Evolutionary conservation across 116 monocot genomes (phyloP).

Genomic region (Cymodocea nodosa): DNA sequence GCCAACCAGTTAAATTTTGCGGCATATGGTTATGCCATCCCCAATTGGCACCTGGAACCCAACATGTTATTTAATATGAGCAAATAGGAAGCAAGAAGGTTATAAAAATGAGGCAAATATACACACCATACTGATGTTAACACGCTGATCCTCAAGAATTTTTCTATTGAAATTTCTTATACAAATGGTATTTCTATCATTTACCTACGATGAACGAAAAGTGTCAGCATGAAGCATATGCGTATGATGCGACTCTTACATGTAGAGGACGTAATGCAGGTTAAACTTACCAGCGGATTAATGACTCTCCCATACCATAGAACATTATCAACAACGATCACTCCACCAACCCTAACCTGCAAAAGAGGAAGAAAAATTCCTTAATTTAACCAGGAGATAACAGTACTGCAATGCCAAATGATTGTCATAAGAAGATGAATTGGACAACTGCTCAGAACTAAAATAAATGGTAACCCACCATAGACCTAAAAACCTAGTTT

Average conservation of each 20-base stretch:
- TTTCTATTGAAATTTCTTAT: constrained; percentile 80
- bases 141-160: constrained; percentile 50
- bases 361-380: neutral
- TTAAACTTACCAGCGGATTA: constrained; percentile 40
- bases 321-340: constrained; percentile 90
- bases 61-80: neutral
- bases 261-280: neutral
- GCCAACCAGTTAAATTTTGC: constrained; percentile 37
- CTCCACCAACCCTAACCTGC: constrained; percentile 72
- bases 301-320: constrained; percentile 93
- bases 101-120: neutral
- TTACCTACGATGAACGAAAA: constrained; percentile 28
- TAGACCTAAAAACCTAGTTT: no score
- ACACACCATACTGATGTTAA: constrained; percentile 61
- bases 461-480: no score
- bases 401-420: no score
- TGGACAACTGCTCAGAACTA: no score
- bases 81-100: neutral
- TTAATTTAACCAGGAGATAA: neutral
- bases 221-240: neutral
- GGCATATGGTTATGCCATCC: constrained; percentile 95
- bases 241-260: constrained; percentile 2
- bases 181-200: constrained; percentile 51
- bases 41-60: constrained; percentile 68
- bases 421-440: no score